Base-by-base conservation (phyloP, 2,329 filamentous ascomycete genomes). In the Cercospora sp. region DNA sequence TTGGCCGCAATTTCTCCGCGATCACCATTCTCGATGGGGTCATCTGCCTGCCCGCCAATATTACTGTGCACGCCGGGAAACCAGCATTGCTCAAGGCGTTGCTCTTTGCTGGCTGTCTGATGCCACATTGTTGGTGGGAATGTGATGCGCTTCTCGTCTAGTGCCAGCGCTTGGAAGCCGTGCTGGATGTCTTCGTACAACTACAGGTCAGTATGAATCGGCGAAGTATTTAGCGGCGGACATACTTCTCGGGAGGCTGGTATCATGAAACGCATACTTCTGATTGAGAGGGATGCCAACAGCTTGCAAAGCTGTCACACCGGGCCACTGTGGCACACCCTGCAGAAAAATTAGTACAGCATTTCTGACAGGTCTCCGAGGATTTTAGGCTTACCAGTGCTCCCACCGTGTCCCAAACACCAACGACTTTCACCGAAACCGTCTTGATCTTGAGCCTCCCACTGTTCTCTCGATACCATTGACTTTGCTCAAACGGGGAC, bases 191-290 rank as follows among this genome's bases (percentile, higher is more conserved):
- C 69, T 71, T 3, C 12, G 20, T 16, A 16, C 36, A 12, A 16
- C 20, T 61, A 3, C 9, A 7, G 7, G 28, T 31, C 36, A 30
- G 23, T 28, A 5, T 10, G 18, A 6, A 23, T 23, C 1, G 45
- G 3, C 3, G 3, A 5, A 23, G 1, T 23, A 3, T 8, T 23
- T 26, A n/a, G 26, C 20, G 9, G 16, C 30, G 12, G 9, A 63
- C 69, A 58, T 74, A 74, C 33, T 74, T 65, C 9, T 72, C 71
- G 10, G 65, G 7, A 80, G 63, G 16, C 79, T 78, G 0, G 82
- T 84, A 71, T 84, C 80, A 70, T 82, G 80, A 68, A 83, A 83
- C 8, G 73, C 65, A 55, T 68, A 79, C 79, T 28, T 74, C 60
- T 68, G 53, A 45, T 67, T 75, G 65, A 68, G 60, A 13, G 36